phyloP scores from a whole-genome alignment of 176 grass and related monocot species.

The Rhynchospora tenuis region DNA sequence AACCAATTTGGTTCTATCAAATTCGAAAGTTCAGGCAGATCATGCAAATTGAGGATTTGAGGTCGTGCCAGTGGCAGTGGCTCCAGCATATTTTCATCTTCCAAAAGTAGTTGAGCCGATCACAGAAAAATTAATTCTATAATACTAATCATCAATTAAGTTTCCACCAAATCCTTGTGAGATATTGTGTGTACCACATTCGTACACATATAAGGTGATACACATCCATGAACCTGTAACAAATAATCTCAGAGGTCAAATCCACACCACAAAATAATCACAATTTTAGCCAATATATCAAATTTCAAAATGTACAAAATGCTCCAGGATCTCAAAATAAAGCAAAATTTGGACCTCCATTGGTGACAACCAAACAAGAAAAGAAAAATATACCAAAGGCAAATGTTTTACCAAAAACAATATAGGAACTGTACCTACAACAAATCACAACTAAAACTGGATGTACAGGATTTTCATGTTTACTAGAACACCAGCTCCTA shows the following conservation, averaged over 20 bases:
- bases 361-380: neutral
- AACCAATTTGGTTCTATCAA: neutral
- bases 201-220: conserved; percentile 72
- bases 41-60: neutral
- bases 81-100: neutral
- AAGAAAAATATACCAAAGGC: neutral
- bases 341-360: neutral
- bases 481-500: neutral
- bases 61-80: neutral
- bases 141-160: neutral
- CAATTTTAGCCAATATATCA: neutral
- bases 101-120: neutral
- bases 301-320: neutral
- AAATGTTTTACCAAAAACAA: neutral
- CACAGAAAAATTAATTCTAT: neutral
- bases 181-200: conserved; percentile 72
- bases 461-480: neutral
- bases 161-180: conserved; percentile 31
- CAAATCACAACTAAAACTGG: neutral
- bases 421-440: neutral
- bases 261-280: neutral
- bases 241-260: neutral
- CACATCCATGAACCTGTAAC: conserved; percentile 58
- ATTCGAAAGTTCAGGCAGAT: neutral
- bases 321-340: neutral